phyloP scores from a whole-genome alignment of 2,329 filamentous ascomycete species.

The Venturia asperata region DNA sequence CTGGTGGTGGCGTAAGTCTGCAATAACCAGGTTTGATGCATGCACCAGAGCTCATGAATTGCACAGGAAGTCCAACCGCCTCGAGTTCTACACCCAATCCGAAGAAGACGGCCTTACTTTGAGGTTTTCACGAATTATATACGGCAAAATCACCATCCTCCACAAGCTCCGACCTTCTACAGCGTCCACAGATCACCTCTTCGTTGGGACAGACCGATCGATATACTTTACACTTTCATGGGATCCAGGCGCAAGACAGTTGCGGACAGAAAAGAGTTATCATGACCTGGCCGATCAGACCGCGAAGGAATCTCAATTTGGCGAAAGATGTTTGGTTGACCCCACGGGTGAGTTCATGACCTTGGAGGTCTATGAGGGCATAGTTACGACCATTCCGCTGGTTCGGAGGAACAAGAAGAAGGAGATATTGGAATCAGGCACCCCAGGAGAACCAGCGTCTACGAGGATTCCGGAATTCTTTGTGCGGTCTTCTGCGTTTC shows the following conservation, averaged over 20 bases:
- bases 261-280: conserved; percentile 52
- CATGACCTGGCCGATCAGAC: conserved; percentile 55
- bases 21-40: neutral
- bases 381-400: conserved; percentile 58
- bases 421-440: conserved; percentile 43
- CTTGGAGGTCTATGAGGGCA: conserved; percentile 61
- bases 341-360: conserved; percentile 64
- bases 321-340: conserved; percentile 77
- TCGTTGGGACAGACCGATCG: conserved; percentile 83
- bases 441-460: conserved; percentile 53
- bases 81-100: conserved; percentile 71
- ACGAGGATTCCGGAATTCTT: conserved; percentile 60
- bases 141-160: conserved; percentile 81
- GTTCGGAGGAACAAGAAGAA: conserved; percentile 47
- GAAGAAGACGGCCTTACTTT: conserved; percentile 56
- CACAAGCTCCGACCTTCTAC: conserved; percentile 70
- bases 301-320: conserved; percentile 68
- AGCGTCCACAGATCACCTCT: conserved; percentile 72
- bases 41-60: conserved; percentile 11
- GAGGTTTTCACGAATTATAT: conserved; percentile 63
- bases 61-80: conserved; percentile 65
- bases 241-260: conserved; percentile 52
- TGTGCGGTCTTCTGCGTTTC: conserved; percentile 58
- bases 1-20: conserved; percentile 73
- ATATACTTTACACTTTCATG: conserved; percentile 88